A percentile compares a stretch with the other conserved stretches of the same genome.
Evolutionary conservation across 2,329 filamentous ascomycete genomes (phyloP).

Genomic region (Didymosphaeria variabile): DNA sequence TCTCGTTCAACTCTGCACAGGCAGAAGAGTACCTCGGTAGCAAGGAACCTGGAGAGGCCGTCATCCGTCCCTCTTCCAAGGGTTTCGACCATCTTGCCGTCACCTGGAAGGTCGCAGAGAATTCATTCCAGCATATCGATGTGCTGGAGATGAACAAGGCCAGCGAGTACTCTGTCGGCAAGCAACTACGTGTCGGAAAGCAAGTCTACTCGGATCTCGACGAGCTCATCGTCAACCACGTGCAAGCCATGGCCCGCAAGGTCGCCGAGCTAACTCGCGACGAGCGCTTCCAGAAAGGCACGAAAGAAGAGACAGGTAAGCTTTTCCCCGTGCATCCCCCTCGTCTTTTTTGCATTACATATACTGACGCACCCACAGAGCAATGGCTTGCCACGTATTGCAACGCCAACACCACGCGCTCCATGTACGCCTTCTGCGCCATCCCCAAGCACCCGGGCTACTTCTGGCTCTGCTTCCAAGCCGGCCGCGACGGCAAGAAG

Average conservation of each 20-base stretch:
- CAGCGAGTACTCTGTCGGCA: slow-evolving; percentile 93
- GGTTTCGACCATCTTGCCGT: slow-evolving; percentile 94
- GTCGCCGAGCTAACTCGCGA: slow-evolving; percentile 95
- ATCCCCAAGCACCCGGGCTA: slow-evolving; percentile 92
- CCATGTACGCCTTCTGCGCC: slow-evolving; percentile 94
- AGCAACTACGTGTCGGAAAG: slow-evolving; percentile 84
- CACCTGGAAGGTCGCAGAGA: slow-evolving; percentile 97
- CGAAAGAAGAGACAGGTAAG: slow-evolving; percentile 84
- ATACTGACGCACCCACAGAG: slow-evolving; percentile 63
- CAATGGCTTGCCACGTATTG: slow-evolving; percentile 97
- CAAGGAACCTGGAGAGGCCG: slow-evolving; percentile 85
- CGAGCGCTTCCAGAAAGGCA: slow-evolving; percentile 90
- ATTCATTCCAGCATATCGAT: slow-evolving; percentile 97
- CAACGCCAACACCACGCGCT: slow-evolving; percentile 92
- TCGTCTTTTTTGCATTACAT: neutral
- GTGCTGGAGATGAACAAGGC: slow-evolving; percentile 97
- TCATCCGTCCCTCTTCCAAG: slow-evolving; percentile 94
- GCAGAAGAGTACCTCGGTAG: slow-evolving; percentile 93
- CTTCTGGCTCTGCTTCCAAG: slow-evolving; percentile 97
- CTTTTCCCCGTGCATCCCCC: slow-evolving; percentile 25
- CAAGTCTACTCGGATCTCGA: slow-evolving; percentile 96
- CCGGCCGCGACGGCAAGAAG: slow-evolving; percentile 76
- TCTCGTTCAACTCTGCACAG: slow-evolving; percentile 88
- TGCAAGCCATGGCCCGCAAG: slow-evolving; percentile 95
- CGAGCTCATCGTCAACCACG: slow-evolving; percentile 95